Evolutionary conservation across 2,329 filamentous ascomycete genomes (phyloP).

Genomic region (Stemphylium vesicarium): DNA sequence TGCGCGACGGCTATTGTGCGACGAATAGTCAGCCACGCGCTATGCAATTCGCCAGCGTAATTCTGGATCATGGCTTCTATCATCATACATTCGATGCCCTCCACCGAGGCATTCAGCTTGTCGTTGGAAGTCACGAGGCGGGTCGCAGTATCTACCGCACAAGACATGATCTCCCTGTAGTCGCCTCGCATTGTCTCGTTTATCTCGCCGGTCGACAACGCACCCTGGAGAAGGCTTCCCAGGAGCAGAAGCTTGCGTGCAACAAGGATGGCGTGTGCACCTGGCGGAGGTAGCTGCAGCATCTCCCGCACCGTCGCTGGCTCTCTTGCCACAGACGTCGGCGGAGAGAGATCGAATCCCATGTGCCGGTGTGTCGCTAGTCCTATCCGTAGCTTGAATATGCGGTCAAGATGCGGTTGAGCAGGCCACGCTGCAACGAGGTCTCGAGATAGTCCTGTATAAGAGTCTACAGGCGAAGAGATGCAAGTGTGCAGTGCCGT

Average conservation of each 20-base stretch:
- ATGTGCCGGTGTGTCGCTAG: conserved; percentile 45
- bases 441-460: conserved; percentile 30
- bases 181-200: conserved; percentile 23
- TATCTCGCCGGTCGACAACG: conserved; percentile 4
- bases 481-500: background rate
- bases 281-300: conserved; percentile 34
- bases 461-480: background rate
- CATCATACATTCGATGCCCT: conserved; percentile 53
- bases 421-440: conserved; percentile 52
- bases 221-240: conserved; percentile 36
- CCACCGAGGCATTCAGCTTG: conserved; percentile 46
- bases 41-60: conserved; percentile 51
- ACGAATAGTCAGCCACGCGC: conserved; percentile 48
- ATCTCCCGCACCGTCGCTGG: conserved; percentile 38
- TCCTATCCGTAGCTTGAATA: conserved; percentile 41
- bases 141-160: conserved; percentile 38
- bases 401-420: conserved; percentile 47
- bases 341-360: conserved; percentile 46
- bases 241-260: conserved; percentile 44
- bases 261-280: conserved; percentile 42
- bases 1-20: conserved; percentile 52
- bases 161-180: conserved; percentile 34
- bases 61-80: conserved; percentile 51
- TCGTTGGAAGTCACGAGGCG: conserved; percentile 48
- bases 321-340: conserved; percentile 19